Evolutionary conservation across 2,329 filamentous ascomycete species (phyloP), one percentile per base, ranked within the genome.

Genomic region (Tympanopsis confertula): DNA sequence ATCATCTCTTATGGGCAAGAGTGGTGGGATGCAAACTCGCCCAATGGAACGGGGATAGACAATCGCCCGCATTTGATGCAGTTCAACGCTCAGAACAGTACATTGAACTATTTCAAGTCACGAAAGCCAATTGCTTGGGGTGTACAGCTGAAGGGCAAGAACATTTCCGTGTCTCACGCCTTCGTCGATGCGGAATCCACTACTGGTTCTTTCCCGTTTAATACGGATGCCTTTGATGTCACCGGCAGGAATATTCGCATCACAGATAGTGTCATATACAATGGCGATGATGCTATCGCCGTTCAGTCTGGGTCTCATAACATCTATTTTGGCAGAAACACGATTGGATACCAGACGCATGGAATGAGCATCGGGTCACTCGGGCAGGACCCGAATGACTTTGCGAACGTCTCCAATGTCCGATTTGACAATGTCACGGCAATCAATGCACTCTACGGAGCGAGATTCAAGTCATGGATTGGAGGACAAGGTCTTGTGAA

Each of bases 111-210:
- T 39, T 58, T 59, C 50, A 63, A 64, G 43, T 59, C 58, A 3
- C 50, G 53, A 35, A 62, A 65, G 44, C 62, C 62, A 5, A 62
- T 63, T 39, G 61, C 58, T 3, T 62, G 60, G 60, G 59, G 57
- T 41, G 53, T 63, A 4, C 51, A 56, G 26, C 42, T 66, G 10
- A 44, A 48, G 14, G 61, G 62, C 10, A 51, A 51, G 14, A 56
- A 65, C 39, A 60, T 65, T 35, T 53, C 52, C 5, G 56, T 66
- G 37, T 50, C 44, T 35, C 51, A 64, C 41, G 53, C 56, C 18
- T 53, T 63, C 20, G 54, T 65, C 39, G 61, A 63, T 39, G 57
- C 60, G 7, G 47, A 48, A 15, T 61, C 51, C 18, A 53, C 51
- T 13, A 53, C 51, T 13, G 50, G 51, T 28, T 50, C 47, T 4